phyloP scores from a whole-genome alignment of 116 monocot species.

The Phalaenopsis hybrid region DNA sequence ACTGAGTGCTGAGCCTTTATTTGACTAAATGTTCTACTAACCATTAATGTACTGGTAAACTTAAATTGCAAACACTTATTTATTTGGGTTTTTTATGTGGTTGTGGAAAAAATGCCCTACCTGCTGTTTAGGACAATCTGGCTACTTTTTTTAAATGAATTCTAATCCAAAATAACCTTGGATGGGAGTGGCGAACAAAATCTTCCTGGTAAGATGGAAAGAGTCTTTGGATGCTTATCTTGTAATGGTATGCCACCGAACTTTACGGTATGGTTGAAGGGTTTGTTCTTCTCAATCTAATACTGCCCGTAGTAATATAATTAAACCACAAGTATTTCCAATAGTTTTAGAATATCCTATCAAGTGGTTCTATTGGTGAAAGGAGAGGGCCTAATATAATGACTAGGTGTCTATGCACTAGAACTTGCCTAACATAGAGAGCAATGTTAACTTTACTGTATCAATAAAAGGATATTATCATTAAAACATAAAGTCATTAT shows the following conservation, averaged over 20 bases:
- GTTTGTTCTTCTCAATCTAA: not conserved
- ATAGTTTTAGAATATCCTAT: not conserved
- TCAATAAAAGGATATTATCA: not conserved
- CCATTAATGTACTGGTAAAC: not conserved
- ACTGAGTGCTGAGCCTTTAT: not conserved
- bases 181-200: not conserved
- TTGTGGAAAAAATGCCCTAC: not conserved
- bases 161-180: not conserved
- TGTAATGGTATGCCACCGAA: not conserved
- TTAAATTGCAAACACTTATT: not conserved
- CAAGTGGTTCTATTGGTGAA: not conserved
- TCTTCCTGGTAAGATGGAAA: not conserved
- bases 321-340: not conserved
- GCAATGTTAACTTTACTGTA: not conserved
- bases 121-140: conserved; percentile 2
- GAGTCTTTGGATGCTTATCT: not conserved
- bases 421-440: not conserved
- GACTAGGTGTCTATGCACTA: not conserved
- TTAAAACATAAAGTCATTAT: not conserved
- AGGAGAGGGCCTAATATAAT: not conserved
- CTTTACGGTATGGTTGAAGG: not conserved
- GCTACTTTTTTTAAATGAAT: not conserved
- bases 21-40: not conserved
- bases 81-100: not conserved
- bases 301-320: not conserved